phyloP scores from a whole-genome alignment of 2,329 filamentous ascomycete genomes.

The Colletotrichum costaricense region DNA sequence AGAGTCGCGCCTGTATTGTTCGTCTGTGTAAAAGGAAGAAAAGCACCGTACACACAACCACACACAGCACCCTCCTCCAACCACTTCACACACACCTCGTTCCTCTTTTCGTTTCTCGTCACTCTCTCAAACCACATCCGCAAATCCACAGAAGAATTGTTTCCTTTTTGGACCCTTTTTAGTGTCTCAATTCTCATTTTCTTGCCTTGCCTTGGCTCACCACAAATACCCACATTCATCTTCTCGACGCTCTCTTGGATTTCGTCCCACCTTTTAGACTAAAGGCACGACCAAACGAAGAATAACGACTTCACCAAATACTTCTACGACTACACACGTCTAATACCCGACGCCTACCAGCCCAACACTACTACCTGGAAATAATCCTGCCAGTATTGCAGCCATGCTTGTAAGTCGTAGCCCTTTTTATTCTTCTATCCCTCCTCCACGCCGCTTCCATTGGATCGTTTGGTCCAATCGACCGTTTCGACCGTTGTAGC shows the following conservation, averaged over 20 bases:
- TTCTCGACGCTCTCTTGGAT: constrained; percentile 30
- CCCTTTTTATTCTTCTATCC: not conserved
- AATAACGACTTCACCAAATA: constrained; percentile 1
- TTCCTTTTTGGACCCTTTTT: constrained; percentile 9
- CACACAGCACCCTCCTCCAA: not conserved
- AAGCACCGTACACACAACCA: not conserved
- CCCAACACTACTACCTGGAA: constrained; percentile 2
- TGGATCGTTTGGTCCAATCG: constrained; percentile 6
- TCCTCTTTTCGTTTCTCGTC: constrained; percentile 34
- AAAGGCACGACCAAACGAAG: constrained; percentile 8
- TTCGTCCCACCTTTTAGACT: not conserved
- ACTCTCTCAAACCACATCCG: constrained; percentile 28
- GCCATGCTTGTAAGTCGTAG: constrained; percentile 31
- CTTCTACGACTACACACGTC: not conserved
- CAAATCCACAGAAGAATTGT: constrained; percentile 10
- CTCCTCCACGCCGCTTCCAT: constrained; percentile 9
- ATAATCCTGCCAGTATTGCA: not conserved
- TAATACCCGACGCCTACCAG: not conserved
- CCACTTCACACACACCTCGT: not conserved
- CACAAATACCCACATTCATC: constrained; percentile 4
- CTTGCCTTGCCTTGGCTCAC: not conserved
- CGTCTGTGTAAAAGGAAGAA: not conserved
- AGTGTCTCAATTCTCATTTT: constrained; percentile 18
- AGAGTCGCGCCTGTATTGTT: constrained; percentile 17
- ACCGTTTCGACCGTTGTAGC: not conserved